phyloP scores from a whole-genome alignment of 495 filamentous ascomycete genomes.

The Podospora anserina region DNA sequence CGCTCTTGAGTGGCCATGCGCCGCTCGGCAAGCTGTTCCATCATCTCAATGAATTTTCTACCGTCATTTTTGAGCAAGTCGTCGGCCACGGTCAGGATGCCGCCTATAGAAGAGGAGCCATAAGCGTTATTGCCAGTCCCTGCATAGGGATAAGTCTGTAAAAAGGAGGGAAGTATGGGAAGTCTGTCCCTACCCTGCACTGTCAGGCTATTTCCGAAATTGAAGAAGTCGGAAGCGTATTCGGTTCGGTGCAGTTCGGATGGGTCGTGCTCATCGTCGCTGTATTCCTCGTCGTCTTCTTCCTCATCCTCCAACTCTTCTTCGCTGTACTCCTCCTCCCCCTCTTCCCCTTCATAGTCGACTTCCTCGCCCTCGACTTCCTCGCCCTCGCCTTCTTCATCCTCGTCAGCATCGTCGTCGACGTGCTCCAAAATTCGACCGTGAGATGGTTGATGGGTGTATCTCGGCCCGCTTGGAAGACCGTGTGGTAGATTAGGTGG shows the following conservation, averaged over 20 bases:
- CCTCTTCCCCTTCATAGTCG: conserved; percentile 61
- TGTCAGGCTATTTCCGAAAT: conserved; percentile 93
- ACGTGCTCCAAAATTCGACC: conserved; percentile 58
- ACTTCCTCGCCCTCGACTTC: conserved; percentile 52
- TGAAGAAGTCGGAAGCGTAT: conserved; percentile 81
- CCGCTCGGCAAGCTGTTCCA: conserved; percentile 97
- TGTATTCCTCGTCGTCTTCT: conserved; percentile 52
- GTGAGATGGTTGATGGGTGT: conserved; percentile 49
- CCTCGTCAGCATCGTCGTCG: conserved; percentile 62
- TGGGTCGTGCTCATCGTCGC: conserved; percentile 56
- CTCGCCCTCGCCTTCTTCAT: conserved; percentile 50
- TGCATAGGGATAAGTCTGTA: conserved; percentile 36
- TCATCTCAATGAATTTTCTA: conserved; percentile 99
- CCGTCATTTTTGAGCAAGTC: conserved; percentile 98
- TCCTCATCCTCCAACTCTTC: conserved; percentile 60
- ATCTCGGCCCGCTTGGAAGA: conserved; percentile 34
- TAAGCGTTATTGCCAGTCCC: conserved; percentile 39
- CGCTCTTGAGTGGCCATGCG: conserved; percentile 89
- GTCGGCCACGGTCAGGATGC: conserved; percentile 97
- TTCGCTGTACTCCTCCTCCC: conserved; percentile 44
- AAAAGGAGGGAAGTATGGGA: conserved; percentile 38
- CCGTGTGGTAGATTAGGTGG: no score
- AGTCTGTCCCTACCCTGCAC: conserved; percentile 75
- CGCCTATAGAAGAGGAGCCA: conserved; percentile 63
- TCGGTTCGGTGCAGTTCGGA: conserved; percentile 59